Evolutionary conservation across 140 eudicot genomes (phyloP).

Genomic region (Senecio squalidus): DNA sequence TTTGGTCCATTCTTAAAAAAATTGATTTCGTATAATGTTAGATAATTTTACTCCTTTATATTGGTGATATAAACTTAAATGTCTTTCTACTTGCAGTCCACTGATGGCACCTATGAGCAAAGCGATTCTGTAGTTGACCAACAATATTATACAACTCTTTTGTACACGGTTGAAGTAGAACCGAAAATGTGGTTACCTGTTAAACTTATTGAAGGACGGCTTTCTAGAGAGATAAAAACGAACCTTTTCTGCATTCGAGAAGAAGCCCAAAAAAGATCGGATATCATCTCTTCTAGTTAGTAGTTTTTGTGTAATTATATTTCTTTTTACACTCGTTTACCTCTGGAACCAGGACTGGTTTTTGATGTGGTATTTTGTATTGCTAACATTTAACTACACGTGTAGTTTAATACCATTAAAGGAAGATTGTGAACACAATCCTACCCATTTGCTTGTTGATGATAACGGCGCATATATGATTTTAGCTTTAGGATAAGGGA

Average conservation of each 20-base stretch:
- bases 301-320: constrained; percentile 4
- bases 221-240: constrained; percentile 56
- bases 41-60: too few relatives aligned
- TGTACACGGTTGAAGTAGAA: constrained; percentile 62
- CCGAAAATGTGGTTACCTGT: constrained; percentile 83
- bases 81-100: constrained; percentile 15
- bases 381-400: constrained; percentile 4
- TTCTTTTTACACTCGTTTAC: neutral
- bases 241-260: constrained; percentile 62
- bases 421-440: neutral
- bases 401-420: constrained; percentile 3
- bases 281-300: constrained; percentile 10
- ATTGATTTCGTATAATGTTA: too few relatives aligned
- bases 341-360: neutral
- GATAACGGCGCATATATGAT: neutral
- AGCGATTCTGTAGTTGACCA: constrained; percentile 16
- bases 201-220: constrained; percentile 72
- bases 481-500: neutral
- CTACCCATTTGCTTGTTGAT: neutral
- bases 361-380: constrained; percentile 1
- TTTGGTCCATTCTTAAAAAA: too few relatives aligned
- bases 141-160: constrained; percentile 47
- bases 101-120: constrained; percentile 8
- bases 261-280: constrained; percentile 40
- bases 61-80: neutral